A percentile compares a stretch with the other conserved stretches of the same genome.
Evolutionary conservation across 805 yeast species (phyloP).

Genomic region (Starmerella vaccinii): DNA sequence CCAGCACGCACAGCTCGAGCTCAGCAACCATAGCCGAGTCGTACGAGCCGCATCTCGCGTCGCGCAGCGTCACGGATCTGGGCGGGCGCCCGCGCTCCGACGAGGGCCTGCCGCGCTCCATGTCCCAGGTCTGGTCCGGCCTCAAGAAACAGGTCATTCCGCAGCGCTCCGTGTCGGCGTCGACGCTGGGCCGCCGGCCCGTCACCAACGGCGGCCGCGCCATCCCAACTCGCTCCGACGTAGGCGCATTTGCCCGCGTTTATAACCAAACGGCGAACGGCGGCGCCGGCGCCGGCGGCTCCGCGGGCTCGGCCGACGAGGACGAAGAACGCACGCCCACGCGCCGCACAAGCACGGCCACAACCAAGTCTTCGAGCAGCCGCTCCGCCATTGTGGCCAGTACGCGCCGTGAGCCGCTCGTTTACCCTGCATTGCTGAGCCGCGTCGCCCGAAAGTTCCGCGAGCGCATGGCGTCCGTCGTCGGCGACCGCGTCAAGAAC

Average conservation of each 20-base stretch:
- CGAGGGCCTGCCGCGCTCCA: slow-evolving; percentile 17
- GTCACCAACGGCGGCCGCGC: slow-evolving; percentile 27
- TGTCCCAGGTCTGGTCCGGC: slow-evolving; percentile 23
- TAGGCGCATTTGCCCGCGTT: slow-evolving; percentile 19
- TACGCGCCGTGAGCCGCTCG: slow-evolving; percentile 48
- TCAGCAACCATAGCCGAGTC: slow-evolving; percentile 3
- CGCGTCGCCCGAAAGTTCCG: slow-evolving; percentile 71
- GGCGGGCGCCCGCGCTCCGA: slow-evolving; percentile 7
- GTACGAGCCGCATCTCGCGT: background rate
- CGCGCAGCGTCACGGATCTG: slow-evolving; percentile 6
- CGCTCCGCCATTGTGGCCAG: slow-evolving; percentile 40
- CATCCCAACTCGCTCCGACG: slow-evolving; percentile 23
- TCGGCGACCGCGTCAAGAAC: slow-evolving; percentile 76
- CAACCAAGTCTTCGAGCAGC: slow-evolving; percentile 22
- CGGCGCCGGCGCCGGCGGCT: background rate
- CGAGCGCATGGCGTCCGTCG: slow-evolving; percentile 43
- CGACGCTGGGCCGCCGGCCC: slow-evolving; percentile 11
- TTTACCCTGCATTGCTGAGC: slow-evolving; percentile 83
- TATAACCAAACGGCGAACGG: background rate
- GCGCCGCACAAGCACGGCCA: slow-evolving; percentile 23
- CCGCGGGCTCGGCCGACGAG: background rate
- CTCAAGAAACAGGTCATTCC: slow-evolving; percentile 21
- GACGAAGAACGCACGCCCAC: slow-evolving; percentile 16
- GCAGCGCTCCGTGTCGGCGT: slow-evolving; percentile 23
- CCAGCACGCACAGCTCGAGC: background rate